Base-by-base conservation (phyloP, 768 basidiomycete species). In the Xerocomus potaroensis region DNA sequence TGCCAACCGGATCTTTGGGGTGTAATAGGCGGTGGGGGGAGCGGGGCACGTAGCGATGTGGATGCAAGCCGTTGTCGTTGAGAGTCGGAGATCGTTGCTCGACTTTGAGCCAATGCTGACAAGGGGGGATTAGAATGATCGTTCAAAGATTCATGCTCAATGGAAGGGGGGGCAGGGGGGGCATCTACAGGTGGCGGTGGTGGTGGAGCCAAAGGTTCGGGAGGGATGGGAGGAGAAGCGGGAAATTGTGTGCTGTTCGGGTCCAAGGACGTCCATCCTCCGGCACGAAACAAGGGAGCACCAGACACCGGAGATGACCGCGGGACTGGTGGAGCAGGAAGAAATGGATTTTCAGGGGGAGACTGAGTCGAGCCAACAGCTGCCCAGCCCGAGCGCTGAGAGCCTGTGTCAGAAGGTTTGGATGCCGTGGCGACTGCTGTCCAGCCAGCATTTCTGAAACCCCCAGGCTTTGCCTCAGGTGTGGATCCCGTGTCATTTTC, bases 231-330 rank as follows among this genome's bases (percentile, higher is more conserved):
- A 27, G 56, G 41, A n/a, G 63, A 56, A 45, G 60, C 60, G 14
- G 53, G 42, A 3, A 60, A 29, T 27, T 64, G 63, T 21, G 65
- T 65, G 47, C 60, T 72, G 18, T 72, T 68, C 3, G 74, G 74
- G 49, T 84, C 85, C 21, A 87, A 69, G 29, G 79, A 78, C 8
- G 83, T 79, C 79, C 81, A 86, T 15, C 86, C 84, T 38, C 73
- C 83, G 10, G 76, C 70, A 36, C 80, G 73, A 61, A 84, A 85
- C 9, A 69, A 54, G 15, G 81, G 74, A 21, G 75, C 69, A 9
- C 62, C 41, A 49, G 54, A 30, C 50, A 47, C 22, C 3, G 26
- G 34, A 39, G 55, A 48, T 5, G 52, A 55, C 54, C 48, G 50
- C 27, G 53, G 42, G 33, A 55, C 38, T 23, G 53, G 47, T 3